These are phyloP conservation scores for Blumeriella jaapii DNA, from an alignment of 2,329 filamentous ascomycete species.

Conservation along the genomic window DNA sequence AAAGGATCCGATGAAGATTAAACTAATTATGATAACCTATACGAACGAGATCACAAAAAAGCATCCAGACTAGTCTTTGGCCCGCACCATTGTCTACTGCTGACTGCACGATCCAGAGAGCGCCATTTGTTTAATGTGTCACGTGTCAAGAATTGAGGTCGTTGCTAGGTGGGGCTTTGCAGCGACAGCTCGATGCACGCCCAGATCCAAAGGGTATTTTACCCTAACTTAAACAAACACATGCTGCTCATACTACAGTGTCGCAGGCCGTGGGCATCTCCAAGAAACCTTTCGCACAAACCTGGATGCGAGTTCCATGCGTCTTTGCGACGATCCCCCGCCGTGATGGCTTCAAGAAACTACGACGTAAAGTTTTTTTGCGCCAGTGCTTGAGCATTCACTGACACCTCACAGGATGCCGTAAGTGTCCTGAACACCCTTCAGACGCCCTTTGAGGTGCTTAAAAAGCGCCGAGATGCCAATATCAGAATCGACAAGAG, in stretches of 20 bases:
- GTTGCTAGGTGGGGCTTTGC: not conserved
- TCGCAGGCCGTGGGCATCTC: not conserved
- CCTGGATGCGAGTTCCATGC: not conserved
- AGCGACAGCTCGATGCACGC: not conserved
- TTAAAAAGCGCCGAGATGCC: slow-evolving; percentile 67
- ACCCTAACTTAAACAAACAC: not conserved
- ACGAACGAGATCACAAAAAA: too few relatives aligned
- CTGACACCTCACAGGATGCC: slow-evolving; percentile 53
- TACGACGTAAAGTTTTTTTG: slow-evolving; percentile 11
- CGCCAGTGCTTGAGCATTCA: not conserved
- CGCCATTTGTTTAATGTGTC: too few relatives aligned
- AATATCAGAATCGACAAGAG: slow-evolving; percentile 58
- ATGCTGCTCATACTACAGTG: not conserved
- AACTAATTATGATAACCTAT: too few relatives aligned
- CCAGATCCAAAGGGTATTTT: not conserved
- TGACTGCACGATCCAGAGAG: too few relatives aligned
- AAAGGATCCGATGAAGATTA: too few relatives aligned
- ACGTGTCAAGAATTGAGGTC: too few relatives aligned
- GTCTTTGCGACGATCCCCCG: slow-evolving; percentile 1
- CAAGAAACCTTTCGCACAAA: not conserved
- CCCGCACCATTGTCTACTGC: too few relatives aligned
- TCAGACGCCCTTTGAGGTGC: slow-evolving; percentile 74
- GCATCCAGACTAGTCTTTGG: too few relatives aligned
- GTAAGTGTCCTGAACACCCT: slow-evolving; percentile 78
- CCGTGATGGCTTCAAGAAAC: slow-evolving; percentile 9